phyloP scores from a whole-genome alignment of 2,329 filamentous ascomycete genomes.

The Talaromyces islandicus region DNA sequence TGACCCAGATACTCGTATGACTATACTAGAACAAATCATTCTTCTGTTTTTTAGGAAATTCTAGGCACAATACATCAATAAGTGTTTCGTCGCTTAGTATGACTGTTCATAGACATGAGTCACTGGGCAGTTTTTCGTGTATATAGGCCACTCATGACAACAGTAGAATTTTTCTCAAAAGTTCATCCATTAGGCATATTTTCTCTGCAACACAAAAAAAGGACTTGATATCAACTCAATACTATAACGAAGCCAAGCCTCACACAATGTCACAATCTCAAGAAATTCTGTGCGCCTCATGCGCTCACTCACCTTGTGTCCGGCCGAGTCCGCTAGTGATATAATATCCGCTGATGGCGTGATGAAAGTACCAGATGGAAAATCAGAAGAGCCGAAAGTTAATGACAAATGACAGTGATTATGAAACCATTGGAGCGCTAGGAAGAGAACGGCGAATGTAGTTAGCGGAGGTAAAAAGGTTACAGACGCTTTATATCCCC shows the following conservation, averaged over 20 bases:
- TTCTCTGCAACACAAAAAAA: background rate
- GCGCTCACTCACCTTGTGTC: too few relatives aligned
- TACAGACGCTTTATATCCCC: too few relatives aligned
- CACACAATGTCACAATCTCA: background rate
- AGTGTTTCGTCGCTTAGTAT: background rate
- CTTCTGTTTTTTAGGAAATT: background rate
- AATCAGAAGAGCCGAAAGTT: too few relatives aligned
- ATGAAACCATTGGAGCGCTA: too few relatives aligned
- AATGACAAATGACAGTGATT: too few relatives aligned
- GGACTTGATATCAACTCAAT: background rate
- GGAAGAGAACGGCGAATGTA: too few relatives aligned
- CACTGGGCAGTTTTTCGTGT: background rate
- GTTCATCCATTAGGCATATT: background rate
- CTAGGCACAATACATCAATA: too few relatives aligned
- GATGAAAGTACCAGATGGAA: too few relatives aligned
- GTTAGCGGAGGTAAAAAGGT: too few relatives aligned
- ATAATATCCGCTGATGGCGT: too few relatives aligned
- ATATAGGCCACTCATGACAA: background rate
- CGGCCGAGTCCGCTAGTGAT: too few relatives aligned
- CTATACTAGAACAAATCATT: background rate
- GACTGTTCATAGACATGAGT: background rate
- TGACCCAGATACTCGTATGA: background rate
- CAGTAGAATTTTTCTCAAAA: background rate
- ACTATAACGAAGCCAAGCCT: background rate
- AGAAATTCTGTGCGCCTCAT: too few relatives aligned